A percentile compares a stretch with the other conserved stretches of the same genome.
These are phyloP conservation scores for Knoxia roxburghii DNA, from an alignment of 257 asterid species.

Conservation along the genomic window DNA sequence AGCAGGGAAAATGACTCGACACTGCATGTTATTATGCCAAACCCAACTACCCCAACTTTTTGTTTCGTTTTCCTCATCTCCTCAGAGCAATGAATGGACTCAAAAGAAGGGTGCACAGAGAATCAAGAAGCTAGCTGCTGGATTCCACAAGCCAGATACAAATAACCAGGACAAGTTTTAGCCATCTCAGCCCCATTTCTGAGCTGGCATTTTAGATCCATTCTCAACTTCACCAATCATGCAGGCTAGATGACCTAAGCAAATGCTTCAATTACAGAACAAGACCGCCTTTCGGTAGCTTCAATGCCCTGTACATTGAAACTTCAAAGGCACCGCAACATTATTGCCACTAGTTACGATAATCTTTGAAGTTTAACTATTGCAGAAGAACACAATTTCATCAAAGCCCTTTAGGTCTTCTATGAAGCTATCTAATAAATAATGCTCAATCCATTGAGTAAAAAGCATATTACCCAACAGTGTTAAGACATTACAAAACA, in stretches of 20 bases:
- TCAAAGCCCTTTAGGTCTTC: background rate
- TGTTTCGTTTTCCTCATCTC: background rate
- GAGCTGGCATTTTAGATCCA: background rate
- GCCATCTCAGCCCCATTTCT: background rate
- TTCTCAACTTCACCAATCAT: background rate
- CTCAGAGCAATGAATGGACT: background rate
- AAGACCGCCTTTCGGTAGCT: background rate
- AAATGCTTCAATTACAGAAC: background rate
- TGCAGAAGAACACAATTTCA: background rate
- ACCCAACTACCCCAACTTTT: background rate
- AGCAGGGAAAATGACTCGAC: background rate
- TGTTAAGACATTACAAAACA: background rate
- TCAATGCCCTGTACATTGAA: background rate
- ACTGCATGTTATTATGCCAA: background rate
- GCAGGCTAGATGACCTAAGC: background rate
- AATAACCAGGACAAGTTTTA: background rate
- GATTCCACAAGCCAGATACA: background rate
- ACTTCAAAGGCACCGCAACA: no score
- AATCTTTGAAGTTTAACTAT: background rate
- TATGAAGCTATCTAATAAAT: background rate
- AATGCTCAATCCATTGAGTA: background rate
- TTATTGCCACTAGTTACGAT: background rate
- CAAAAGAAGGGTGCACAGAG: background rate
- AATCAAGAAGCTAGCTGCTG: background rate
- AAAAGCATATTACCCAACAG: background rate